Evolutionary conservation across 176 grass and related monocot genomes (phyloP), one percentile per base, ranked within the genome.

Genomic region (Triticum turgidum): DNA sequence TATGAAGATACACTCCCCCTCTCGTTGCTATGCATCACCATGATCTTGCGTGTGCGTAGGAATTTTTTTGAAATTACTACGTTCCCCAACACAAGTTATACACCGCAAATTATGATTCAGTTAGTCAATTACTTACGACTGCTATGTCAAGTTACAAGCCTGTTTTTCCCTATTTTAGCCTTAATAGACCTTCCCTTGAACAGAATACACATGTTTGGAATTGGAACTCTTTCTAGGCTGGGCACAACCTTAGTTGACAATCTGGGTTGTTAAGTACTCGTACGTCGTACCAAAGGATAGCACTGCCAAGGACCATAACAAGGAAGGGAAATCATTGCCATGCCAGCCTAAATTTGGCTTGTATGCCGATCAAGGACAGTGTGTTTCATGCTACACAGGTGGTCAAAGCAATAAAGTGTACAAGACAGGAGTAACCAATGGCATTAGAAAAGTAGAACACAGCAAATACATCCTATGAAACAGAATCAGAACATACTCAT

Each of bases 401-500:
- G 11, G 10, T 25, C 11, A 24, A 73, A 73, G 38, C 38, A 73
- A 25, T 45, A n/a, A 72, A 72, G 5, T 73, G 0, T 14, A 14
- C 38, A 44, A 24, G 69, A 73, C 21, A 44, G 69, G 5, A 44
- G 22, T 47, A n/a, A 21, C 29, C 4, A 11, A 27, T 6, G 63
- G 15, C 27, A 78, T 38, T 66, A 63, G 63, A 89, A 38, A 25
- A 18, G 51, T 54, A 42, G 38, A 29, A 29, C 14, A 64, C 17
- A 80, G 41, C 7, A 86, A 84, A 85, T 83, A 67, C 21, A 78
- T 38, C 65, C 77, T 15, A 4, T 66, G 27, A 73, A 69, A 51
- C 6, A 75, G 29, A 84, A 85, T 0, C 7, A 49, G 11, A 77
- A 80, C 74, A 88, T 86, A 98, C 96, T 89, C 87, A 7, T 83